Base-by-base conservation (phyloP, 1,284 basidiomycete genomes). In the Ganoderma lingzhi region DNA sequence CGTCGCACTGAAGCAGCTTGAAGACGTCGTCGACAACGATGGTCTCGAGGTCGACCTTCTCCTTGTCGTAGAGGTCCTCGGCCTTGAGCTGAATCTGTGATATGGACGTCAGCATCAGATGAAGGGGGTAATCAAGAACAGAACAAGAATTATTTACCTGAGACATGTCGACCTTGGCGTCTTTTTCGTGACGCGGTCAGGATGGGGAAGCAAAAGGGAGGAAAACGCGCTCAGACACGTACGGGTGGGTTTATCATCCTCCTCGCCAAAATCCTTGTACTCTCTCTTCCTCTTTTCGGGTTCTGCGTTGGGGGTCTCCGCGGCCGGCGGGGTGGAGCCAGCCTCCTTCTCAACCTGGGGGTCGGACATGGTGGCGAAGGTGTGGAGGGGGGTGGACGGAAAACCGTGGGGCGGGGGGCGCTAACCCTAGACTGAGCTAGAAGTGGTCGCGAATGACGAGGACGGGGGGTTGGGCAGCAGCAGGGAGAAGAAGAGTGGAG, bases 21-120 rank as follows among this genome's bases (percentile, higher is more conserved):
- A 97, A 97, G 82, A 98, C 96, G 79, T 98, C 96, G 76, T 97
- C 96, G 81, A 99, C 94, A 77, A 96, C 94, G 79, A 99, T 93
- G 62, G 96, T 97, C 86, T 98, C 97, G 68, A 99, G 88, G 83
- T 99, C 97, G 82, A 99, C 97, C 87, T 99, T 99, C 85, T 98
- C 96, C 86, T 97, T 98, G 84, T 97, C 95, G 82, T 97, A 98
- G 62, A 99, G 85, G 83, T 99, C 96, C 83, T 97, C 95, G 12
- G 95, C 95, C 81, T 92, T 96, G 77, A 97, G 87, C 82, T 96
- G 93, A 74, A 97, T 96, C 90, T 92, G 69, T n/a, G 64, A 30
- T 51, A 56, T 28, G 53, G 61, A 62, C 48, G 55, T 69, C 48
- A 76, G 65, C 63, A 73, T 63, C n/a, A 48, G 14, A 5, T 28